Conservation (phyloP, 495 filamentous ascomycete genomes). For the Annulohypoxylon nitens region DNA sequence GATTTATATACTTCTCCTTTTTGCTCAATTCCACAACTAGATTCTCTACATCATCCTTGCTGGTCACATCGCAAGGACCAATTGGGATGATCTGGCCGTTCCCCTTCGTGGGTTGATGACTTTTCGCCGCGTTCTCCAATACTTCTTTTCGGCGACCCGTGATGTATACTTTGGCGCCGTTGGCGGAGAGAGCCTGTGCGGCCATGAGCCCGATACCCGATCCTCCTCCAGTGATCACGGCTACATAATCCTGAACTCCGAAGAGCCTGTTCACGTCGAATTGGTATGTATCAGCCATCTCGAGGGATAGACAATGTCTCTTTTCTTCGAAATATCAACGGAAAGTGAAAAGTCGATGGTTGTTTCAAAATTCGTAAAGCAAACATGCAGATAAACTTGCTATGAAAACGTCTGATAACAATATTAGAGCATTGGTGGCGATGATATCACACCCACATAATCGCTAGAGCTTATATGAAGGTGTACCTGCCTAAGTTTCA, state of each 20-base stretch:
- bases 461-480: conserved; percentile 4
- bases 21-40: conserved; percentile 66
- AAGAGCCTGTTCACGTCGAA: conserved; percentile 61
- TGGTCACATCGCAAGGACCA: conserved; percentile 72
- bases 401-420: background rate
- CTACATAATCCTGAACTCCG: conserved; percentile 67
- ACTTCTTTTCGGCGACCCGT: conserved; percentile 69
- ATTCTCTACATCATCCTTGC: conserved; percentile 67
- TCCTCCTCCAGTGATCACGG: conserved; percentile 71
- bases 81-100: conserved; percentile 53
- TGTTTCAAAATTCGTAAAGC: too few relatives aligned
- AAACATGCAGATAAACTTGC: too few relatives aligned
- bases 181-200: conserved; percentile 70
- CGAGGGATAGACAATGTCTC: background rate
- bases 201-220: conserved; percentile 72
- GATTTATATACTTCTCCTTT: conserved; percentile 65
- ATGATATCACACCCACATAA: conserved; percentile 35
- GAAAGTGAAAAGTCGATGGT: background rate
- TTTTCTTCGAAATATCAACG: background rate
- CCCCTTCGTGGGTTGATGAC: conserved; percentile 49
- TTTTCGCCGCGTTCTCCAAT: conserved; percentile 63
- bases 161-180: conserved; percentile 77
- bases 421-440: background rate
- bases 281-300: conserved; percentile 51
- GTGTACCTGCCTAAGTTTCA: background rate